phyloP scores from a whole-genome alignment of 129 eudicot species.

The Chrysanthemum lavandulifolium region DNA sequence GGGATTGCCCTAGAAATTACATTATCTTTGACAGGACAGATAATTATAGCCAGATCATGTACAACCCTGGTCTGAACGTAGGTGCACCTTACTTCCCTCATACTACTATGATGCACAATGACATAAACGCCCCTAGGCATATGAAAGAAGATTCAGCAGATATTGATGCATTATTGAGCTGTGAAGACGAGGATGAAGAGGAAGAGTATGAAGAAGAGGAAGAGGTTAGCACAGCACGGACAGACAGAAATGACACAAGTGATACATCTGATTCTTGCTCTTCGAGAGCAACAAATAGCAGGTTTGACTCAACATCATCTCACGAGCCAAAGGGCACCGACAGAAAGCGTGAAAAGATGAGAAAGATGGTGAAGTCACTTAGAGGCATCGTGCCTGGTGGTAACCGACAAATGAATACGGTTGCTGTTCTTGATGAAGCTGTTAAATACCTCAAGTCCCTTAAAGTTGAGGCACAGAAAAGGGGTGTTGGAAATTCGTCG shows the following conservation, averaged over 20 bases:
- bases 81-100: constrained; percentile 26
- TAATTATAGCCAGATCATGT: constrained; percentile 63
- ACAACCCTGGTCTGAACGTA: constrained; percentile 48
- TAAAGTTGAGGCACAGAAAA: constrained; percentile 68
- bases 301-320: constrained; percentile 28
- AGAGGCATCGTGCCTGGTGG: constrained; percentile 82
- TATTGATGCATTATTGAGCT: constrained; percentile 72
- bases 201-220: constrained; percentile 47
- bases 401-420: constrained; percentile 53
- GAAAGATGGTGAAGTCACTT: constrained; percentile 67
- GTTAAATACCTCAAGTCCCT: constrained; percentile 79
- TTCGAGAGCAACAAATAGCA: constrained; percentile 34
- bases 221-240: constrained; percentile 74
- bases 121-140: constrained; percentile 25
- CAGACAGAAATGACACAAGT: constrained; percentile 31
- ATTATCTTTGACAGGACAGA: constrained; percentile 68
- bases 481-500: constrained; percentile 45
- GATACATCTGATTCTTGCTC: constrained; percentile 65
- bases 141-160: constrained; percentile 64
- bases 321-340: constrained; percentile 31
- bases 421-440: constrained; percentile 81
- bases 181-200: constrained; percentile 44
- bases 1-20: constrained; percentile 67
- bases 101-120: constrained; percentile 28
- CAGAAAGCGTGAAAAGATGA: constrained; percentile 59